Evolutionary conservation across 2,329 filamentous ascomycete species (phyloP).

Genomic region (Herpotrichia juniperi): DNA sequence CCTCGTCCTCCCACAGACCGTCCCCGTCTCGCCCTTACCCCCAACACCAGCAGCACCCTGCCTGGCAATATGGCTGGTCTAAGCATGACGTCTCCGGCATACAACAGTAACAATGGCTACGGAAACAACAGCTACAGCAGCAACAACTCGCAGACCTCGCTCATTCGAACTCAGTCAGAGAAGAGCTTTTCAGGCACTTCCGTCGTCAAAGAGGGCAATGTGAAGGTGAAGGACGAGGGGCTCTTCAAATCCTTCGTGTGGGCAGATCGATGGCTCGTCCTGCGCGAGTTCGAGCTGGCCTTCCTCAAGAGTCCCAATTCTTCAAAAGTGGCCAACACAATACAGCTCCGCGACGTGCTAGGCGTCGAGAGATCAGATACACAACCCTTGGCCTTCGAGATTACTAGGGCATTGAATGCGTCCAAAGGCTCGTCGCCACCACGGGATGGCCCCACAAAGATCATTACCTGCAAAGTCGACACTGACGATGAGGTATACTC

Average conservation of each 20-base stretch:
- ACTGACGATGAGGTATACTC: constrained; percentile 96
- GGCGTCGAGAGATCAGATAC: constrained; percentile 91
- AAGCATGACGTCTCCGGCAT: constrained; percentile 68
- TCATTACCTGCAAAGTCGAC: constrained; percentile 91
- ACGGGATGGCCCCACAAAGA: constrained; percentile 80
- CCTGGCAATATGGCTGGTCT: constrained; percentile 81
- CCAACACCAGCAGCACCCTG: constrained; percentile 68
- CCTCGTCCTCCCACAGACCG: constrained; percentile 86
- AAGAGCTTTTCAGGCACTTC: constrained; percentile 40
- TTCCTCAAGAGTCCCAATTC: constrained; percentile 91
- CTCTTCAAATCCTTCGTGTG: constrained; percentile 80
- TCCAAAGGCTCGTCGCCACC: constrained; percentile 67
- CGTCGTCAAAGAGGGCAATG: constrained; percentile 70
- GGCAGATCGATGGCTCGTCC: constrained; percentile 90
- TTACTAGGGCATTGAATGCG: constrained; percentile 74
- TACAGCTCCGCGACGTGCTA: constrained; percentile 84
- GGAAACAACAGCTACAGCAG: constrained; percentile 26
- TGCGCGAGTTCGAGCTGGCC: constrained; percentile 91
- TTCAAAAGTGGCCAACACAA: constrained; percentile 79
- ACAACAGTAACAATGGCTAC: constrained; percentile 17
- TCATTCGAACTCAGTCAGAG: constrained; percentile 50
- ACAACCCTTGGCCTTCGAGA: constrained; percentile 90
- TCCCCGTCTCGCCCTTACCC: constrained; percentile 80
- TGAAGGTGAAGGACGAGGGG: constrained; percentile 88
- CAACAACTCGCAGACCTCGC: constrained; percentile 46